Evolutionary conservation across 768 basidiomycete species (phyloP).

Genomic region (Pleurotus tuoliensis): DNA sequence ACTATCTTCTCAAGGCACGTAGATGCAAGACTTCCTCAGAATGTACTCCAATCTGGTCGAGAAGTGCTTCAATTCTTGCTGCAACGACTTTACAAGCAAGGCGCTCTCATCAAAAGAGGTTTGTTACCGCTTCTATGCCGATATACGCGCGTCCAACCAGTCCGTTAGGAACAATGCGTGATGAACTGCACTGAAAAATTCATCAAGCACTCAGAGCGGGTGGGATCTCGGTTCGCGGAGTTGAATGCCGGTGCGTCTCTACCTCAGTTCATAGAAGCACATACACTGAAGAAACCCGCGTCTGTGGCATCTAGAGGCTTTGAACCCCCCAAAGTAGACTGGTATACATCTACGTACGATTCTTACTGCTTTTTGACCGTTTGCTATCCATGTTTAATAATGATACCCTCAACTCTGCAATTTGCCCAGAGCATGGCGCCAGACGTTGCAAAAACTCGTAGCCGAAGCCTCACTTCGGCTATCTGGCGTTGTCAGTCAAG

Average conservation of each 20-base stretch:
- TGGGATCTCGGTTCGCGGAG: constrained; percentile 90
- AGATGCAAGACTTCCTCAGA: constrained; percentile 99
- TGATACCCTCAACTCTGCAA: background rate
- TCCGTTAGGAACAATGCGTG: constrained; percentile 76
- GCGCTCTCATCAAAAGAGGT: constrained; percentile 93
- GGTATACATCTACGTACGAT: constrained; percentile 5
- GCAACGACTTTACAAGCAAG: constrained; percentile 96
- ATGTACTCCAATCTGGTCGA: constrained; percentile 95
- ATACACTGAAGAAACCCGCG: background rate
- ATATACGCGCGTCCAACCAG: background rate
- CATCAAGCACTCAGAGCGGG: constrained; percentile 92
- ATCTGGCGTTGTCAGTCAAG: no score
- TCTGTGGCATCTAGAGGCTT: constrained; percentile 26
- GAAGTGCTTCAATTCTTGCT: constrained; percentile 92
- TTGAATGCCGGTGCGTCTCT: constrained; percentile 75
- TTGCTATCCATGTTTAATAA: constrained; percentile 24
- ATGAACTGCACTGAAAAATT: constrained; percentile 97
- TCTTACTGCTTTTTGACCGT: constrained; percentile 10
- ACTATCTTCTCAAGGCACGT: constrained; percentile 5
- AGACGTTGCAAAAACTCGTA: no score
- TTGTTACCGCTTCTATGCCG: constrained; percentile 3
- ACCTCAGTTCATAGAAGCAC: background rate
- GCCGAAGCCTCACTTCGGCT: no score
- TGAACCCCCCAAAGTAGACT: constrained; percentile 33
- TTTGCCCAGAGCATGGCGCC: background rate